Percentiles rank a stretch among this genome's conserved stretches.
phyloP scores from a whole-genome alignment of 2,329 filamentous ascomycete species.

The Fusarium proliferatum region DNA sequence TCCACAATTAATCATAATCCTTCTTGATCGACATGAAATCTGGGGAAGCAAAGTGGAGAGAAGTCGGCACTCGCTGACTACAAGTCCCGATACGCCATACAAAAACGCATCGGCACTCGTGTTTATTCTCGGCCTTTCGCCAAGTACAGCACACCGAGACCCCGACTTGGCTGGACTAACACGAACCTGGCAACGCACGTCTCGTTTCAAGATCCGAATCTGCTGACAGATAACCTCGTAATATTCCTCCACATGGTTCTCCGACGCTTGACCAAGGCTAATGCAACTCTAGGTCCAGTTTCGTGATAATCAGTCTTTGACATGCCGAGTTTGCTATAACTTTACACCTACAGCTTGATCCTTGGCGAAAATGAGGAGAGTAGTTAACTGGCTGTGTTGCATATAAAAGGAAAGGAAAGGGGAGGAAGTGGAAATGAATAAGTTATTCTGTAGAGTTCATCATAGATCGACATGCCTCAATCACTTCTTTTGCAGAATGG shows the following conservation, averaged over 20 bases:
- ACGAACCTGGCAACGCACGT: not conserved
- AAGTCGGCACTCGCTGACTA: not conserved
- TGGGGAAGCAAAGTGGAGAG: not conserved
- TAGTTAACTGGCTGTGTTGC: fast-evolving
- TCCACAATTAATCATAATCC: not conserved
- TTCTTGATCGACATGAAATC: not conserved
- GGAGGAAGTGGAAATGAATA: fast-evolving
- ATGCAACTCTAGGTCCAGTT: not conserved
- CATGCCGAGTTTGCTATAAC: fast-evolving
- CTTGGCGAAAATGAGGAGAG: too few species aligned
- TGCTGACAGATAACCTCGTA: not conserved
- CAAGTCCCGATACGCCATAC: not conserved
- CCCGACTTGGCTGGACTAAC: not conserved
- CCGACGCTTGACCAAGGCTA: not conserved
- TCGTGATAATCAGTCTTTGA: too few species aligned
- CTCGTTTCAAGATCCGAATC: not conserved
- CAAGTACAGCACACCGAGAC: fast-evolving
- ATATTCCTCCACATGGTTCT: not conserved
- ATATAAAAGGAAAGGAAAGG: too few species aligned
- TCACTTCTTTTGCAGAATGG: not conserved
- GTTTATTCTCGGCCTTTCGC: not conserved
- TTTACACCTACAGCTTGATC: too few species aligned
- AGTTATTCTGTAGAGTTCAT: fast-evolving
- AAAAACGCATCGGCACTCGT: not conserved
- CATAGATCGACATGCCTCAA: not conserved